A percentile compares a stretch with the other conserved stretches of the same genome.
Evolutionary conservation across 2,329 filamentous ascomycete genomes (phyloP).

Genomic region (Cladophialophora immunda): DNA sequence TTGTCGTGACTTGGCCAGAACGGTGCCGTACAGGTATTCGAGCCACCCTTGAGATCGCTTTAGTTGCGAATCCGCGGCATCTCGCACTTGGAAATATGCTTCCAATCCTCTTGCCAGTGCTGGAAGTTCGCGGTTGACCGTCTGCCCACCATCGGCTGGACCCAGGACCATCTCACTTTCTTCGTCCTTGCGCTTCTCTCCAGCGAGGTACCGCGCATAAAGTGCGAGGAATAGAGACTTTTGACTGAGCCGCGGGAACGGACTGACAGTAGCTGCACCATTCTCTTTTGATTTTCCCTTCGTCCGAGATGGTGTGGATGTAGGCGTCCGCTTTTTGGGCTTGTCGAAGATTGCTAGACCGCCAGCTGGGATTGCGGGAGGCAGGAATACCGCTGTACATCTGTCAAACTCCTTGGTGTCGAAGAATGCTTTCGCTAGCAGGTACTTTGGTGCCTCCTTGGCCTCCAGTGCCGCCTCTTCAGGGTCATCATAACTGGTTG

Average conservation of each 20-base stretch:
- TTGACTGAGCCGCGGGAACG: conserved; percentile 73
- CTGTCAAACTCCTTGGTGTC: conserved; percentile 95
- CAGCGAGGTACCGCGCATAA: conserved; percentile 91
- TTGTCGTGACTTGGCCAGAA: conserved; percentile 89
- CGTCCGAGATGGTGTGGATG: conserved; percentile 59
- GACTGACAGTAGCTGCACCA: conserved; percentile 46
- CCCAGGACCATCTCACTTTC: conserved; percentile 98
- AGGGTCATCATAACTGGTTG: conserved; percentile 68
- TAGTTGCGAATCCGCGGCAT: conserved; percentile 37
- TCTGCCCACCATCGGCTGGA: conserved; percentile 84
- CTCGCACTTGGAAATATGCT: conserved; percentile 77
- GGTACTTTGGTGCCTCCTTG: conserved; percentile 80
- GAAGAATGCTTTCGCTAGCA: conserved; percentile 92
- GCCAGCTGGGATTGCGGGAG: conserved; percentile 77
- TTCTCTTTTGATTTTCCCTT: conserved; percentile 68
- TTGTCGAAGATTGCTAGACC: conserved; percentile 62
- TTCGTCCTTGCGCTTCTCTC: conserved; percentile 95
- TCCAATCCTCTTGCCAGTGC: conserved; percentile 78
- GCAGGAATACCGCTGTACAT: conserved; percentile 87
- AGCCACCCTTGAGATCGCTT: conserved; percentile 79
- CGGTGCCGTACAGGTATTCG: conserved; percentile 83
- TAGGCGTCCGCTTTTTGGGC: conserved; percentile 49
- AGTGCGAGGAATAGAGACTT: conserved; percentile 91
- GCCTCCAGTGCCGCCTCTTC: conserved; percentile 79
- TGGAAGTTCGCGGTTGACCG: conserved; percentile 84